Base-by-base conservation (phyloP, 2,329 filamentous ascomycete genomes). In the Ceratocystis destructans region DNA sequence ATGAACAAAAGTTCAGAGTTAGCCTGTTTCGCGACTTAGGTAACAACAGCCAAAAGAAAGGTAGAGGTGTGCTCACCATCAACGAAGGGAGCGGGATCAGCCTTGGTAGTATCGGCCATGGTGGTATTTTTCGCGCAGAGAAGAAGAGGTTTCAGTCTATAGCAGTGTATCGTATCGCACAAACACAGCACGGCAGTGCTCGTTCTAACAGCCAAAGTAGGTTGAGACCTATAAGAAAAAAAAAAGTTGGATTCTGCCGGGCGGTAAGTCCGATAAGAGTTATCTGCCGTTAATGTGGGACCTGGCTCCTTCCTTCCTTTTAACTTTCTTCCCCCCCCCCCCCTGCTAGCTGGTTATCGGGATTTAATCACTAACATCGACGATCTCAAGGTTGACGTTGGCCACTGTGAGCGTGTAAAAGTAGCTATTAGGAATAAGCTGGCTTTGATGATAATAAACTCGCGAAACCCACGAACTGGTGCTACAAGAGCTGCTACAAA, bases 221-320 rank as follows among this genome's bases (percentile, higher is more conserved):
- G 8, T 41, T 10, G 10, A 41, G 37, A 41, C 37, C 37, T 41
- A 41, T 3, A 25, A 25, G 22, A 25, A 64, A 66, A 64, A 67
- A 68, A 67, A 68, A 68, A 64, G 61, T 53, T 68, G 31, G 5
- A 65, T 68, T 67, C 67, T 68, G 67, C 67, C 67, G 41, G 55
- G 65, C 67, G 67, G 67, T 68, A 33, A 41, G 8, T 0, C 1
- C 0, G 67, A 68, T 68, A 68, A 61, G 55, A 5, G 1, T 46
- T 65, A 61, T 65, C 53, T 22, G 17, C 15, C 22, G n/a, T n/a
- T 48, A 31, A 28, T 41, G 7, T 25, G 41, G 55, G 64, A 12
- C 25, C 37, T 45, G 22, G 48, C 55, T 57, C 22, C 15, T 12
- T 45, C 37, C 28, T 57, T 33, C 53, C 53, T 57, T n/a, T 57